A percentile compares a stretch with the other conserved stretches of the same genome.
phyloP scores from a whole-genome alignment of 192 early-diverging fungal species.

The Coemansia guatemalensis region DNA sequence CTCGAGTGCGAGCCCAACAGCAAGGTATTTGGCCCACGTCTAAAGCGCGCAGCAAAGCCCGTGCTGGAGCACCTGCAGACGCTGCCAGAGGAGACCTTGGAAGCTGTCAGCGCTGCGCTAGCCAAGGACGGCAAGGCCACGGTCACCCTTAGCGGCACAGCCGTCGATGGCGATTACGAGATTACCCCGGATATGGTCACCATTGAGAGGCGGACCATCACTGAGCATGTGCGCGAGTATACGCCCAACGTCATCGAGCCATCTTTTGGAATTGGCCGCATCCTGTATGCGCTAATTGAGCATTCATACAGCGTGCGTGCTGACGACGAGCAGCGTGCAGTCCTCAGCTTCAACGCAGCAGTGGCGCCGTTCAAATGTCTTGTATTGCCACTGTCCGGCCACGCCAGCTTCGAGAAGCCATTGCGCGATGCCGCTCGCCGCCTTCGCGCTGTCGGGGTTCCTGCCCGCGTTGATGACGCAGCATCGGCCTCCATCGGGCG shows the following conservation, averaged over 20 bases:
- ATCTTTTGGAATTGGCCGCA: conserved; percentile 98
- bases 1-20: conserved; percentile 86
- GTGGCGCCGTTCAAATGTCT: conserved; percentile 95
- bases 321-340: conserved; percentile 84
- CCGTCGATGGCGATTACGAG: conserved; percentile 35
- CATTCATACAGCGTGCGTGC: conserved; percentile 91
- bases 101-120: conserved; percentile 52
- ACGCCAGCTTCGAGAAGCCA: conserved; percentile 74
- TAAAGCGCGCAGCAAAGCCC: conserved; percentile 88
- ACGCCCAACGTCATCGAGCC: conserved; percentile 99
- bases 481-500: conserved; percentile 86
- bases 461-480: conserved; percentile 87
- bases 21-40: conserved; percentile 91
- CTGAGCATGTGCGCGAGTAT: conserved; percentile 82
- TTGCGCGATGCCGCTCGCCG: conserved; percentile 61
- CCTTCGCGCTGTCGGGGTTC: conserved; percentile 74
- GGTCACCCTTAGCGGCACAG: conserved; percentile 26
- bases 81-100: conserved; percentile 57
- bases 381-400: conserved; percentile 81
- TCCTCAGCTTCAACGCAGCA: conserved; percentile 87
- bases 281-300: conserved; percentile 94
- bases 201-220: conserved; percentile 47
- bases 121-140: conserved; percentile 26
- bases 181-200: conserved; percentile 48
- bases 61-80: conserved; percentile 75